phyloP scores from a whole-genome alignment of 192 early-diverging fungal species.

The Coemansia sp. region DNA sequence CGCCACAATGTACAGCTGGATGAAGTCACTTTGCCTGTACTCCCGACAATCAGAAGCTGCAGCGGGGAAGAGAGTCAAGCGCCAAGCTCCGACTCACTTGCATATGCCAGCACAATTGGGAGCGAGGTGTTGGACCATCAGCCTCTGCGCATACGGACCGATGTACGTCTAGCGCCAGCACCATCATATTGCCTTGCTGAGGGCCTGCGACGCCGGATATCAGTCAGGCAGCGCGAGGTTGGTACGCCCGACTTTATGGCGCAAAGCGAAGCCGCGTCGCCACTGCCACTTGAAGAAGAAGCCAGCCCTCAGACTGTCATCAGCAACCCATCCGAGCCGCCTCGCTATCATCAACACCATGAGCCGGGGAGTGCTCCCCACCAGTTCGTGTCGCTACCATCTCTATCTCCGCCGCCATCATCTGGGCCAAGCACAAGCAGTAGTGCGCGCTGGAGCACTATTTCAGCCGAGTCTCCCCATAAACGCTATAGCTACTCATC shows the following conservation, averaged over 20 bases:
- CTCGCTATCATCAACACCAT: neutral
- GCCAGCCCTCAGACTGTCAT: neutral
- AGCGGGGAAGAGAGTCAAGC: slow-evolving; percentile 8
- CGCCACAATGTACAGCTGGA: neutral
- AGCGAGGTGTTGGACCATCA: neutral
- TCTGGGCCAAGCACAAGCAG: slow-evolving; percentile 14
- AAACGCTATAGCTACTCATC: slow-evolving; percentile 43
- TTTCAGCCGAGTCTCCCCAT: slow-evolving; percentile 44
- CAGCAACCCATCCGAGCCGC: neutral
- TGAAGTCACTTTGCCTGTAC: neutral
- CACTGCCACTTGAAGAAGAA: neutral
- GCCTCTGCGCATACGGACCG: slow-evolving; percentile 13
- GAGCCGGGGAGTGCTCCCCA: slow-evolving; percentile 10
- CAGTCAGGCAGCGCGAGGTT: slow-evolving; percentile 25
- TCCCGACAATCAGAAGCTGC: slow-evolving; percentile 6
- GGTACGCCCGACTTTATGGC: slow-evolving; percentile 36
- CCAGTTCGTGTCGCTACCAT: neutral
- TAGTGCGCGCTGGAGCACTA: slow-evolving; percentile 40
- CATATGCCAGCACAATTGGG: slow-evolving; percentile 9
- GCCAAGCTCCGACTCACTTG: neutral
- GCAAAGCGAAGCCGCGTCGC: slow-evolving; percentile 10
- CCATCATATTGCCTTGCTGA: neutral
- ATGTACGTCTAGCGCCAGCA: slow-evolving; percentile 1
- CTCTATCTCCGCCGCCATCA: slow-evolving; percentile 25
- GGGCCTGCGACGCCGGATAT: slow-evolving; percentile 44